Percentiles rank a stretch among this genome's conserved stretches.
Evolutionary conservation across 345 rosid species (phyloP).

Genomic region (Arabis hirsuta): DNA sequence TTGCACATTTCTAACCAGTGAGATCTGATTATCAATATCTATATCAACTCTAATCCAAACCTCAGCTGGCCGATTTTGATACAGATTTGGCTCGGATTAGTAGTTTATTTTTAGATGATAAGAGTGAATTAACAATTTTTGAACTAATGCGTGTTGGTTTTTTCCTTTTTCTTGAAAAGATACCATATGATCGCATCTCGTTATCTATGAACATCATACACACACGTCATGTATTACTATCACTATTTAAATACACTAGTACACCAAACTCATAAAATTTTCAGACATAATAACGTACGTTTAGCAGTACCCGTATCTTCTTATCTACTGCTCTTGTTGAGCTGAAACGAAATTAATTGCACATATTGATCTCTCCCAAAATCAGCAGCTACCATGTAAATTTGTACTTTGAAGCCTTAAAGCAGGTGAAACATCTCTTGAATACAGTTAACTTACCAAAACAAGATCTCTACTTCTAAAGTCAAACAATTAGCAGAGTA

Average conservation of each 20-base stretch:
- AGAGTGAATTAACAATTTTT: too few relatives aligned
- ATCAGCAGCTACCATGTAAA: slow-evolving; percentile 18
- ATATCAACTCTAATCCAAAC: too few relatives aligned
- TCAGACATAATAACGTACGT: background rate
- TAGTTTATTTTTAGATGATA: too few relatives aligned
- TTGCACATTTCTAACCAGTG: too few relatives aligned
- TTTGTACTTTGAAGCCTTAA: background rate
- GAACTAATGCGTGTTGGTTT: too few relatives aligned
- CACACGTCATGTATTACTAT: background rate
- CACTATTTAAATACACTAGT: slow-evolving; percentile 9
- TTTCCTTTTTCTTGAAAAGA: too few relatives aligned
- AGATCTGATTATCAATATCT: too few relatives aligned
- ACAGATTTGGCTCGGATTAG: too few relatives aligned
- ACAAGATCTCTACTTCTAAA: slow-evolving; percentile 3
- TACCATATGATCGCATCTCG: slow-evolving; percentile 2
- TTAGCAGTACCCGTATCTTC: slow-evolving; percentile 15
- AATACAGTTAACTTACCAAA: slow-evolving; percentile 10
- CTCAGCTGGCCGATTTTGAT: too few relatives aligned
- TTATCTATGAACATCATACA: background rate
- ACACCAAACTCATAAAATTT: background rate
- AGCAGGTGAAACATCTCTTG: background rate
- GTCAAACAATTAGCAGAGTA: slow-evolving; percentile 8
- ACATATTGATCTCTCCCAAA: slow-evolving; percentile 13
- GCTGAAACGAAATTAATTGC: slow-evolving; percentile 13
- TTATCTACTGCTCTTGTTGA: slow-evolving; percentile 18